Evolutionary conservation across 306 rosid species (phyloP).

Genomic region (Hippophae rhamnoides): DNA sequence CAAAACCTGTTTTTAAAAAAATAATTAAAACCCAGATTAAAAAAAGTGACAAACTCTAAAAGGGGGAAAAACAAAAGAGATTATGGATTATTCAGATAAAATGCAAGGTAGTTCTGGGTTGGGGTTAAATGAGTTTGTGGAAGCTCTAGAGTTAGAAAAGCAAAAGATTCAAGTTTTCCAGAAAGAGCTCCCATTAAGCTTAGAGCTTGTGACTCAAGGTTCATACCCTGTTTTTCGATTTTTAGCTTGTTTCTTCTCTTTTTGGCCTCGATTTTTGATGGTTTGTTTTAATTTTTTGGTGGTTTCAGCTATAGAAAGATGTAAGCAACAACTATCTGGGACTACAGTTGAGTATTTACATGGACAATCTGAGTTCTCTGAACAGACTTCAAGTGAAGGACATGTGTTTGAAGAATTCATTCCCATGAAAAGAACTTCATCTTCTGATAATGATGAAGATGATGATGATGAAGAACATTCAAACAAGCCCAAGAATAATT

Average conservation of each 20-base stretch:
- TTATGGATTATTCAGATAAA: not conserved
- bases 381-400: constrained; percentile 54
- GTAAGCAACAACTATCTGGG: constrained; percentile 46
- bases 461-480: constrained; percentile 32
- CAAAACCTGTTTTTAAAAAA: not conserved
- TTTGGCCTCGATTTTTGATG: not conserved
- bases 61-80: not conserved
- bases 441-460: constrained; percentile 31
- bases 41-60: too few relatives aligned
- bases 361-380: constrained; percentile 77
- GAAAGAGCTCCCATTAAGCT: constrained; percentile 73
- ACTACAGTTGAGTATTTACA: constrained; percentile 50
- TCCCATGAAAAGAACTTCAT: constrained; percentile 45
- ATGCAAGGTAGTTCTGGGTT: constrained; percentile 15
- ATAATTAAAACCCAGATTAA: constrained; percentile 8
- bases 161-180: constrained; percentile 60
- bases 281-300: not conserved
- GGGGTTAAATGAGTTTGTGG: constrained; percentile 45
- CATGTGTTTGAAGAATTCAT: constrained; percentile 73
- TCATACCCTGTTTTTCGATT: not conserved
- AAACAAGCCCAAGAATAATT: constrained; percentile 8
- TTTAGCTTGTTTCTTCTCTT: not conserved
- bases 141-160: constrained; percentile 57
- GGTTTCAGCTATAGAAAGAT: constrained; percentile 58
- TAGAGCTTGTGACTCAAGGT: constrained; percentile 80